These are phyloP conservation scores for Tulasnella sp. DNA, from an alignment of 768 basidiomycete genomes.

Conservation along the genomic window DNA sequence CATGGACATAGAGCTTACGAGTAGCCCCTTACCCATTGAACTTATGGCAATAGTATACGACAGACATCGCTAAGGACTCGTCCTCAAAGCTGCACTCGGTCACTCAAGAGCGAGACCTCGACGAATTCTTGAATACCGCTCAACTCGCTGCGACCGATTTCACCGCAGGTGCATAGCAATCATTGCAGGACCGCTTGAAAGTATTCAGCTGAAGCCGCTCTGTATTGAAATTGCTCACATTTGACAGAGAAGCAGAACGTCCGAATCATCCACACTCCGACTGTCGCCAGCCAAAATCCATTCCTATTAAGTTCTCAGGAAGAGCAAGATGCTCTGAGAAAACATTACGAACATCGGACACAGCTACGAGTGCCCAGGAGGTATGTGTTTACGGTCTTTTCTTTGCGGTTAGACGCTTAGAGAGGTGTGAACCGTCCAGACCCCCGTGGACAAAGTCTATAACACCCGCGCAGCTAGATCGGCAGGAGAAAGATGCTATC, in stretches of 20 bases:
- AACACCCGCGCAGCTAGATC: slow-evolving; percentile 67
- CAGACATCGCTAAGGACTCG: slow-evolving; percentile 46
- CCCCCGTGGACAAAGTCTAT: slow-evolving; percentile 81
- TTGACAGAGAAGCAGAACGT: slow-evolving; percentile 57
- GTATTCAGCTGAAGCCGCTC: background rate
- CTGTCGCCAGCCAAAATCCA: slow-evolving; percentile 55
- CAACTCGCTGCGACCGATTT: slow-evolving; percentile 93
- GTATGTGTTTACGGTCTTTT: slow-evolving; percentile 14
- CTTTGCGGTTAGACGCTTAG: background rate
- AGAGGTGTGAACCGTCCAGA: slow-evolving; percentile 23
- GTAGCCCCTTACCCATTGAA: background rate
- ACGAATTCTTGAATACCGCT: slow-evolving; percentile 92
- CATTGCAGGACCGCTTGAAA: background rate
- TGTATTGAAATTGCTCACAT: background rate
- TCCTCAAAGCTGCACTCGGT: slow-evolving; percentile 71
- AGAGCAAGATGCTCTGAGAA: slow-evolving; percentile 59
- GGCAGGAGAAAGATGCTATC: slow-evolving; percentile 82
- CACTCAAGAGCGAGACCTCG: slow-evolving; percentile 90
- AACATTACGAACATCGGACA: slow-evolving; percentile 61
- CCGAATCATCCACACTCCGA: slow-evolving; percentile 53
- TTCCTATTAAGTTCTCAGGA: slow-evolving; percentile 75
- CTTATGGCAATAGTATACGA: slow-evolving; percentile 46
- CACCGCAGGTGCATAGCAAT: slow-evolving; percentile 84
- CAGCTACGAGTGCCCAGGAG: slow-evolving; percentile 74
- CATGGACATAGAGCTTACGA: background rate